phyloP scores from a whole-genome alignment of 163 green algal species.

The Prototheca cutis region DNA sequence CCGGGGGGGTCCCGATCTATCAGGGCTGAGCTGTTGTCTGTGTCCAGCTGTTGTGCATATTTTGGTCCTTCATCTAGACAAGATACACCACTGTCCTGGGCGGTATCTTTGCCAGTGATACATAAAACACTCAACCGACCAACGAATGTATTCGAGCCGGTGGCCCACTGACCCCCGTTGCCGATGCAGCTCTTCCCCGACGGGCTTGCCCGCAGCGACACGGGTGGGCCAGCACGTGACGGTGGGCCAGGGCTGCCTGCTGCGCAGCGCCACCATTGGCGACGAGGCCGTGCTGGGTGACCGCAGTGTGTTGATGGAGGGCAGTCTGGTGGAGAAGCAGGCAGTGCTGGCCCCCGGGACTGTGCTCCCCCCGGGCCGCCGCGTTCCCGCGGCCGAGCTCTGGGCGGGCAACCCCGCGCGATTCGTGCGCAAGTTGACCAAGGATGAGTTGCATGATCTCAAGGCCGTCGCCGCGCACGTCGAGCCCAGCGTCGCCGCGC shows the following conservation, averaged over 20 bases:
- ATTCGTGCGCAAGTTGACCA: slow-evolving; percentile 73
- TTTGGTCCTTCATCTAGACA: no score
- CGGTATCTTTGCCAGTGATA: no score
- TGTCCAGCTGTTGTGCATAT: no score
- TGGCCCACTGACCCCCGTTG: no score
- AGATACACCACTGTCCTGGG: no score
- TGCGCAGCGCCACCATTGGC: slow-evolving; percentile 75
- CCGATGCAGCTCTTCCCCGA: slow-evolving; percentile 78
- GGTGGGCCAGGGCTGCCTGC: slow-evolving; percentile 71
- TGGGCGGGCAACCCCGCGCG: slow-evolving; percentile 78
- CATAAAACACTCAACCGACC: no score
- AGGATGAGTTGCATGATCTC: slow-evolving; percentile 51
- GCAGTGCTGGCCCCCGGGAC: slow-evolving; percentile 65
- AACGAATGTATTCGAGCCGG: no score
- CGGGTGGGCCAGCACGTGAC: slow-evolving; percentile 80
- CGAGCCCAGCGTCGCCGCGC: not conserved
- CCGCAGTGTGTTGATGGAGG: slow-evolving; percentile 77
- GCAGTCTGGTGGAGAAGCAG: slow-evolving; percentile 66
- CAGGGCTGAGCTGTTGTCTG: no score
- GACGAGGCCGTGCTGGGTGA: slow-evolving; percentile 72
- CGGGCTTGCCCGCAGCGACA: slow-evolving; percentile 74
- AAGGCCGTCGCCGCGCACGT: not conserved
- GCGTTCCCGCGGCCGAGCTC: slow-evolving; percentile 70
- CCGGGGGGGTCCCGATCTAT: no score
- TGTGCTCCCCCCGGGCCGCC: slow-evolving; percentile 69